Conservation (phyloP, 768 basidiomycete species). For the Auricularia heimuer region DNA sequence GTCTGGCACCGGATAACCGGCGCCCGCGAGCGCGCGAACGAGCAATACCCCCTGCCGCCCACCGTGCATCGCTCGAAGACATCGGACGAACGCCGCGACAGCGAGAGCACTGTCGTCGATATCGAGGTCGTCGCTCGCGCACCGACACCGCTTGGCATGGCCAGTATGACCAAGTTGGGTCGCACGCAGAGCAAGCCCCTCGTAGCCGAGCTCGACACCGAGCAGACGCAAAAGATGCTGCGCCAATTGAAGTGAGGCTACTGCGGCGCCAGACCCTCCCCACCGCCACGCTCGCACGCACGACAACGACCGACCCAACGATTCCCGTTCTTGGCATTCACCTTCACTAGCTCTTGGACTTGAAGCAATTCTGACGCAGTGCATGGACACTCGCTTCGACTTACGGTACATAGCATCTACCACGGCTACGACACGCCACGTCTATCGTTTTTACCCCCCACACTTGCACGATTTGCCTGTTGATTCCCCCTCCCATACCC, state of each 20-base stretch:
- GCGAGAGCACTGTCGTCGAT: neutral
- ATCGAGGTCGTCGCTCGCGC: neutral
- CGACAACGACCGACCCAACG: too few relatives aligned
- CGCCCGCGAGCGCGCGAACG: neutral
- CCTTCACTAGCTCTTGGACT: too few relatives aligned
- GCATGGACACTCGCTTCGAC: too few relatives aligned
- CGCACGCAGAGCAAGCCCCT: neutral
- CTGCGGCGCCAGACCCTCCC: too few relatives aligned
- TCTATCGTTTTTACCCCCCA: too few relatives aligned
- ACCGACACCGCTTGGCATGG: neutral
- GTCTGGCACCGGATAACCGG: neutral
- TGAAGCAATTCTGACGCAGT: too few relatives aligned
- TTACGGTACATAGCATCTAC: too few relatives aligned
- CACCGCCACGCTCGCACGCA: too few relatives aligned
- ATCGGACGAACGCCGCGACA: neutral
- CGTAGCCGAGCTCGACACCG: neutral
- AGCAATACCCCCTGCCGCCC: neutral
- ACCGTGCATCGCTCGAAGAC: neutral
- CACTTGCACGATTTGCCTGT: too few relatives aligned
- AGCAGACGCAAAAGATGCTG: conserved; percentile 1
- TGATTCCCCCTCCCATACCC: too few relatives aligned
- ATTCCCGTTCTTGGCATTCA: too few relatives aligned
- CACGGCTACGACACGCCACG: too few relatives aligned
- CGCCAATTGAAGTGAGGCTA: neutral
- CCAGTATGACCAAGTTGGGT: neutral